Base-by-base conservation (phyloP, 2,329 filamentous ascomycete genomes). In the Sarocladium oryzae region DNA sequence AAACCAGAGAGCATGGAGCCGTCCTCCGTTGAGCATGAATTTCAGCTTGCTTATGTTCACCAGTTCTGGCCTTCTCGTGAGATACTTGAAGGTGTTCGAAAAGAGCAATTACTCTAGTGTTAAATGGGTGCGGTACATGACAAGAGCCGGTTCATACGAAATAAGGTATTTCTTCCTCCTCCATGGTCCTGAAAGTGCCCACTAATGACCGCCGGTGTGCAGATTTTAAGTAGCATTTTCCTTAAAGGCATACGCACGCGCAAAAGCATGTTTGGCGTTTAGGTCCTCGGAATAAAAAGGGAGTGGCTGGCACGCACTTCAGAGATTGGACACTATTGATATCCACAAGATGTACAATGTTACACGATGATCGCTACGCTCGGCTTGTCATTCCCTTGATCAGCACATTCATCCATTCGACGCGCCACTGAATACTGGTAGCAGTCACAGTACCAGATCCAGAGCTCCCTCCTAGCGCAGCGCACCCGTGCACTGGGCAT, bases 51-150 rank as follows among this genome's bases (percentile, higher is more conserved):
- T 99, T 62, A 99, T 99, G 95, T 99, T 99, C 66, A 99, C 93
- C 18, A 96, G 89, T 65, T 95, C 88, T 1, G 93, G 93, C 1
- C 67, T 99, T 64, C 66, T 99, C 57, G 93, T 99, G 52, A 77
- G 95, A 48, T 99, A 99, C 68, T 72, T 99, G 53, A 99, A 99
- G 72, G 93, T 99, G 2, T 99, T 99, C 73, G 93, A 99, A 74
- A 99, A 99, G 83, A 93, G 82, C 69, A 97, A 97, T 69, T 99
- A 99, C 68, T 95, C 88, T 56, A 96, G 90, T 64, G 93, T 99
- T 46, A 99, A 99, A 70, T 99, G 93, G 93, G 93, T 99, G 60
- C 78, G 93, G 60, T 99, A 99, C 70, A 97, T 99, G 93, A 99
- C 93, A 16, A 84, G 92, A 58, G 93, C 92, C 15, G 93, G 93